Evolutionary conservation across 768 basidiomycete species (phyloP).

Genomic region (Rhizopogon vinicolor): DNA sequence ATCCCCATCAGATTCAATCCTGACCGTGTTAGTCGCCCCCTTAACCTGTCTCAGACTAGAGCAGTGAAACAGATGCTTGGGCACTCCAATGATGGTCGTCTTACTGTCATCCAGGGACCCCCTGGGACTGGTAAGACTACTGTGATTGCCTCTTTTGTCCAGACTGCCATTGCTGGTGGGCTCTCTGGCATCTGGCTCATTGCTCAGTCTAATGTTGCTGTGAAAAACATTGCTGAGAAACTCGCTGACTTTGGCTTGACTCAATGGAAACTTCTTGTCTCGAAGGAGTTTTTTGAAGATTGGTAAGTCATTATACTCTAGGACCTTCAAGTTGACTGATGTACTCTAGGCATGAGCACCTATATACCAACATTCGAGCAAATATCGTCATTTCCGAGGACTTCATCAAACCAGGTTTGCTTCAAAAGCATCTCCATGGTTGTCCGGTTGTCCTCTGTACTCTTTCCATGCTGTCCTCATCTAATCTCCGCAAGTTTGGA

Average conservation of each 20-base stretch:
- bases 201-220: constrained; percentile 84
- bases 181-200: constrained; percentile 67
- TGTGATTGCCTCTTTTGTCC: constrained; percentile 63
- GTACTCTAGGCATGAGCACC: constrained; percentile 71
- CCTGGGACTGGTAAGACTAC: constrained; percentile 74
- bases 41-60: constrained; percentile 35
- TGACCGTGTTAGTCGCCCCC: constrained; percentile 18
- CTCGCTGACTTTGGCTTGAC: constrained; percentile 48
- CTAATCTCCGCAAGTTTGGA: constrained; percentile 7
- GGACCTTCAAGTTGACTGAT: constrained; percentile 1
- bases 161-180: constrained; percentile 35
- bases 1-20: constrained; percentile 13
- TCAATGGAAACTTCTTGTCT: constrained; percentile 67
- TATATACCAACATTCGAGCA: constrained; percentile 46
- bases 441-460: constrained; percentile 71
- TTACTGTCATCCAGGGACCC: constrained; percentile 43
- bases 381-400: constrained; percentile 51
- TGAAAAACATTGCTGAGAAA: constrained; percentile 87
- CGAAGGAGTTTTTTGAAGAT: constrained; percentile 56
- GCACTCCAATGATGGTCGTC: constrained; percentile 25
- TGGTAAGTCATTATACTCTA: constrained; percentile 43
- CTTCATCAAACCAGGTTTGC: constrained; percentile 16
- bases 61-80: constrained; percentile 36
- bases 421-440: constrained; percentile 29
- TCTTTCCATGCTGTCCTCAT: constrained; percentile 65